Percentiles rank a stretch among this genome's conserved stretches.
These are phyloP conservation scores for Elsinoe australis DNA, from an alignment of 2,329 filamentous ascomycete genomes.

Conservation along the genomic window DNA sequence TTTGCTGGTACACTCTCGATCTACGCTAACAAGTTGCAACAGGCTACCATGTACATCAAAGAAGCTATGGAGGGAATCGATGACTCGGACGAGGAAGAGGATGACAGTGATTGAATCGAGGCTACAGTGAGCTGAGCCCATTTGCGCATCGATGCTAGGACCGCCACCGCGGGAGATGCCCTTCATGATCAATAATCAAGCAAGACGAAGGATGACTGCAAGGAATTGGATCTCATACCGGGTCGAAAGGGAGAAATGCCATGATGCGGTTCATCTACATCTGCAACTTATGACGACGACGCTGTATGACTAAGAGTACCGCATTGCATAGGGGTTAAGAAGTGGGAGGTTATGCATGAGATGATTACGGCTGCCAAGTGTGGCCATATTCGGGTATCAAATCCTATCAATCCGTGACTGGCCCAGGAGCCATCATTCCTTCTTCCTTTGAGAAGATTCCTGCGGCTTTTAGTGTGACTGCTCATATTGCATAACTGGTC, in stretches of 20 bases:
- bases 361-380: neutral
- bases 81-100: constrained; percentile 61
- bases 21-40: constrained; percentile 20
- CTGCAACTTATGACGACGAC: constrained; percentile 3
- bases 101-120: constrained; percentile 38
- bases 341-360: neutral
- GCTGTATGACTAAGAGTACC: constrained; percentile 2
- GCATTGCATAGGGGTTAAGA: neutral
- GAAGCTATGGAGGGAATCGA: constrained; percentile 91
- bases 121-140: too few relatives aligned
- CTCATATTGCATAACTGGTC: too few relatives aligned
- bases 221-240: too few relatives aligned
- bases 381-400: constrained; percentile 15
- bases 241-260: neutral
- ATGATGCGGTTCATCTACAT: constrained; percentile 1
- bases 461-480: too few relatives aligned
- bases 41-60: constrained; percentile 92
- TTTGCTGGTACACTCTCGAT: neutral
- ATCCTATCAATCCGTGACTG: constrained; percentile 3
- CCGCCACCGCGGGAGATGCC: too few relatives aligned
- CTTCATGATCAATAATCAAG: too few relatives aligned
- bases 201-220: too few relatives aligned
- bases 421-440: too few relatives aligned
- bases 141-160: too few relatives aligned
- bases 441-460: too few relatives aligned